A percentile compares a stretch with the other conserved stretches of the same genome.
phyloP scores from a whole-genome alignment of 805 yeast genomes.

The Saturnispora kantuleensis region DNA sequence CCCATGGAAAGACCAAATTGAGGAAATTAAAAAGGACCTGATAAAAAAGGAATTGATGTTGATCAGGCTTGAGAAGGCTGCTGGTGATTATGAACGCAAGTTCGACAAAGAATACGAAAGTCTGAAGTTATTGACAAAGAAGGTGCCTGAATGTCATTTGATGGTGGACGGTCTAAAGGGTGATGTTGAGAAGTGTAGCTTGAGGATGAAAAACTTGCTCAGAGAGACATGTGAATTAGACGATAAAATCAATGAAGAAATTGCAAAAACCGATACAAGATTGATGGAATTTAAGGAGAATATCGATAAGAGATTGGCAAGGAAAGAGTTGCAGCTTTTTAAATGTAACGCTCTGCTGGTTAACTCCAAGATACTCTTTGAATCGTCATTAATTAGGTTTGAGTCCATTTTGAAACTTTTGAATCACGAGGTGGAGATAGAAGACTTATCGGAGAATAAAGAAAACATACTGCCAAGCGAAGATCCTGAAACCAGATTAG shows the following conservation, averaged over 20 bases:
- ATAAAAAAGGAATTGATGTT: neutral
- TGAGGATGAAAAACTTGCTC: neutral
- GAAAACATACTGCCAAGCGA: constrained; percentile 2
- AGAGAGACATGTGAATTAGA: neutral
- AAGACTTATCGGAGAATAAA: neutral
- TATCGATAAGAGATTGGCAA: constrained; percentile 1
- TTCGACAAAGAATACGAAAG: constrained; percentile 6
- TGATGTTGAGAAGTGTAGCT: neutral
- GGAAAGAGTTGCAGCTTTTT: constrained; percentile 16
- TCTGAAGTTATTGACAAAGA: constrained; percentile 1
- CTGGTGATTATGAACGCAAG: constrained; percentile 3
- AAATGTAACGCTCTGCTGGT: constrained; percentile 21
- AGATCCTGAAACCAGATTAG: neutral
- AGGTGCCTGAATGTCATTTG: neutral
- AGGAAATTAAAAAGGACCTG: no score
- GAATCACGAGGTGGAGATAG: neutral
- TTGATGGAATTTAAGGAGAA: neutral
- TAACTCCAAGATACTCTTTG: constrained; percentile 21
- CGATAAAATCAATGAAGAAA: neutral
- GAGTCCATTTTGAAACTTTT: constrained; percentile 12
- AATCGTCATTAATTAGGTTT: constrained; percentile 21
- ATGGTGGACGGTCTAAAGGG: neutral
- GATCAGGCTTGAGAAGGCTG: neutral
- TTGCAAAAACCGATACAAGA: neutral
- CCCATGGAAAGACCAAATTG: no score